A percentile compares a stretch with the other conserved stretches of the same genome.
These are phyloP conservation scores for Rubia balearica DNA, from an alignment of 305 asterid species.

Conservation along the genomic window DNA sequence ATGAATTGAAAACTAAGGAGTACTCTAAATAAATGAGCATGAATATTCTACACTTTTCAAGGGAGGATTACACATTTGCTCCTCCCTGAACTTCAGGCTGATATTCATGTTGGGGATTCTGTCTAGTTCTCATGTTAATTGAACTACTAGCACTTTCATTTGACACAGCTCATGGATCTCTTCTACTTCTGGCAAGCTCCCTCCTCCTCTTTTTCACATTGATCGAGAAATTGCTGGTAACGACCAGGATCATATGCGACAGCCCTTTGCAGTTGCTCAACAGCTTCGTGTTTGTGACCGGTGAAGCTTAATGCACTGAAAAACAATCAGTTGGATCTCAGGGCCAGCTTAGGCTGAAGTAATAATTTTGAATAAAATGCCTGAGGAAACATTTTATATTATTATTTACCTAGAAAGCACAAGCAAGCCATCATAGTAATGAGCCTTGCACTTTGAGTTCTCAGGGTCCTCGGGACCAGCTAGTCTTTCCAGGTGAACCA, in stretches of 20 bases:
- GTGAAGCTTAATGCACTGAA: conserved; percentile 42
- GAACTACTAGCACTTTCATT: too few relatives aligned
- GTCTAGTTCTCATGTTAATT: too few relatives aligned
- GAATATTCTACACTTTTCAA: not conserved
- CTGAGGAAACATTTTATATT: not conserved
- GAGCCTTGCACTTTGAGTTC: conserved; percentile 59
- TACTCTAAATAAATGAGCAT: too few relatives aligned
- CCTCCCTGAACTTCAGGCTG: too few relatives aligned
- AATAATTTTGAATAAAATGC: not conserved
- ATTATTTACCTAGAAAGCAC: conserved; percentile 53
- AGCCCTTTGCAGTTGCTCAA: conserved; percentile 52
- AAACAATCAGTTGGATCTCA: not conserved
- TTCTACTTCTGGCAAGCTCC: conserved; percentile 44
- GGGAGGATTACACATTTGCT: conserved; percentile 26
- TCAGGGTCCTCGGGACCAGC: conserved; percentile 57
- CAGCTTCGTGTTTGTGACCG: conserved; percentile 61
- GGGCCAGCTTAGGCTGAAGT: not conserved
- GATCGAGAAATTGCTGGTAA: conserved; percentile 39
- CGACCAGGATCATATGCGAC: conserved; percentile 49
- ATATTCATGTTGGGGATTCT: too few relatives aligned
- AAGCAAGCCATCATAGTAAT: conserved; percentile 65
- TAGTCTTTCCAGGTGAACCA: conserved; percentile 65
- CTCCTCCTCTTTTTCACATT: conserved; percentile 42
- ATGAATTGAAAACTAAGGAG: not conserved
- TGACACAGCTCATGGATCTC: not conserved